A percentile compares a stretch with the other conserved stretches of the same genome.
These are phyloP conservation scores for Populus pruinosa DNA, from an alignment of 345 rosid species.

Conservation along the genomic window DNA sequence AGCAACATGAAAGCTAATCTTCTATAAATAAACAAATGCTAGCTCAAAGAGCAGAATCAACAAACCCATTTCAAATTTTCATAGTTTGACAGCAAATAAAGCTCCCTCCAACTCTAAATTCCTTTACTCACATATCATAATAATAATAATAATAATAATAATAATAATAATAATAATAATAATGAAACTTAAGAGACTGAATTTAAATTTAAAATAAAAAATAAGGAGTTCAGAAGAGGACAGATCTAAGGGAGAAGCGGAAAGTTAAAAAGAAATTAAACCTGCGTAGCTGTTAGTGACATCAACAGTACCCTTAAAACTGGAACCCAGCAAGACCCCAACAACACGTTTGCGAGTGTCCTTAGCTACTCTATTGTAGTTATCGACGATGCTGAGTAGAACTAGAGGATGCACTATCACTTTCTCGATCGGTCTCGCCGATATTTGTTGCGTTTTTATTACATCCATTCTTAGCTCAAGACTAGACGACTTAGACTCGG, in stretches of 20 bases:
- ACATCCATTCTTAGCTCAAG: conserved; percentile 59
- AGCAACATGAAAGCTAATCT: too few species aligned
- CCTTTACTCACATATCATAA: neutral
- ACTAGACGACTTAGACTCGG: neutral
- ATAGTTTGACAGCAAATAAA: neutral
- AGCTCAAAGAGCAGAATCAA: too few species aligned
- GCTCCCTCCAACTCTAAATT: neutral
- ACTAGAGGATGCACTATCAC: conserved; percentile 96
- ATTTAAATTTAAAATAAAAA: neutral
- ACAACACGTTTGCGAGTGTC: conserved; percentile 28
- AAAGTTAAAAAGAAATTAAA: neutral
- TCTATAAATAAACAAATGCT: too few species aligned
- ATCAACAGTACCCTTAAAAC: conserved; percentile 31
- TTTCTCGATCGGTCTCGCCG: conserved; percentile 78
- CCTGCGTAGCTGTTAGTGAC: conserved; percentile 33
- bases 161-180: neutral
- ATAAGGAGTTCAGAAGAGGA: neutral
- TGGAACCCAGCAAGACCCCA: conserved; percentile 29
- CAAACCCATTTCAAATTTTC: neutral
- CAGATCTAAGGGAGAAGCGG: neutral
- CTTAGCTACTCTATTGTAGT: conserved; percentile 42
- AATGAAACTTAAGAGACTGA: neutral
- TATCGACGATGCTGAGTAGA: conserved; percentile 91
- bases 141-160: neutral
- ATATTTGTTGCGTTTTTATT: conserved; percentile 85